Evolutionary conservation across 1,284 basidiomycete species (phyloP), one percentile per base, ranked within the genome.

Genomic region (Grifola frondosa): DNA sequence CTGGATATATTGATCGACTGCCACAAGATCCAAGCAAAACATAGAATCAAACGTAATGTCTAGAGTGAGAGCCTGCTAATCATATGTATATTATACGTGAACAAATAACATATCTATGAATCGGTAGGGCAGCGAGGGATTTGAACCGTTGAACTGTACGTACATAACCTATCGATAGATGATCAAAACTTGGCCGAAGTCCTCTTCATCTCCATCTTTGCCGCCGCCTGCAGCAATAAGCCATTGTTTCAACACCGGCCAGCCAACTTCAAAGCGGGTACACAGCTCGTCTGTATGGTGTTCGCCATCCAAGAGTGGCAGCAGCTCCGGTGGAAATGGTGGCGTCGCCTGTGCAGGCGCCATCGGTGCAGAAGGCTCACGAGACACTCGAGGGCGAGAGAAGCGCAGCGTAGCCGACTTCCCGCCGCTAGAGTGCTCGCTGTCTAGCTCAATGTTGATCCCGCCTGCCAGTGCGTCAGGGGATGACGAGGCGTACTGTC

Each of bases 211-310:
- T 4, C 66, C 69, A 11, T 55, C 59, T 50, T 64, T 64, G 16
- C 71, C 84, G 1, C 78, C 80, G 3, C 86, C 88, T 34, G 83
- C 77, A 17, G 69, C 62, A 6, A 72, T 69, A 34, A 97, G 66
- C 77, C 90, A 90, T 49, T 78, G 76, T 58, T 91, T 83, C 40
- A 97, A 69, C 48, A 87, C 69, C 5, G 83, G 80, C 93, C 93
- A 96, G 5, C 88, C 85, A 42, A 86, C 81, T 52, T 89, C 83
- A 57, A 93, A 93, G 37, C 62, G 73, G 15, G 90, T 86, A 48
- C 88, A 89, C 35, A 97, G 70, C 65, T 97, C 93, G 63, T 97
- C 95, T 2, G 91, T 86, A 63, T 94, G 88, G 65, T 93, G 92
- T 45, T 87, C 84, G 4, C 93, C 94, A 58, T 97, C 87, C 10